A percentile compares a stretch with the other conserved stretches of the same genome.
These are phyloP conservation scores for Gaeumannomyces tritici DNA, from an alignment of 2,329 filamentous ascomycete genomes.

Conservation along the genomic window DNA sequence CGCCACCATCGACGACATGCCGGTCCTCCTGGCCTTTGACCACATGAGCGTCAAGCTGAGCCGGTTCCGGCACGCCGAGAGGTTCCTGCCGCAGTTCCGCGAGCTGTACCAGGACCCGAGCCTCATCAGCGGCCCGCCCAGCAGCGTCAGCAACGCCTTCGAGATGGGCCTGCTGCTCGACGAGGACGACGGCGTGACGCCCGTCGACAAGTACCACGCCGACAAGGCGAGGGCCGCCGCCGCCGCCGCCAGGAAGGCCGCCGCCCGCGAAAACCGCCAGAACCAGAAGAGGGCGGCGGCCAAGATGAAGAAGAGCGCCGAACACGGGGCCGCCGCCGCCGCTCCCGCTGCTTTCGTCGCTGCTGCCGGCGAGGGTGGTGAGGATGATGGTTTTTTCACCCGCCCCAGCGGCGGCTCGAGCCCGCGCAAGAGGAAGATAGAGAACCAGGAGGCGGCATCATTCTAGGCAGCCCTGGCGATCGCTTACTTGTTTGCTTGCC, in stretches of 20 bases:
- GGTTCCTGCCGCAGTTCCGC: constrained; percentile 13
- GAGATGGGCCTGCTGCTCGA: neutral
- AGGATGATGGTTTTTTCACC: too few species aligned
- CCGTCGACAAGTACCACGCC: neutral
- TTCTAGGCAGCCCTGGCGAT: too few species aligned
- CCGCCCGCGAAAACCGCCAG: neutral
- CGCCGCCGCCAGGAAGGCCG: too few species aligned
- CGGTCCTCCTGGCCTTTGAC: constrained; percentile 67
- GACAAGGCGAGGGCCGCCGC: neutral
- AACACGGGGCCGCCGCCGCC: too few species aligned
- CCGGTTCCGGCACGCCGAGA: constrained; percentile 55
- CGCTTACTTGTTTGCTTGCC: too few species aligned
- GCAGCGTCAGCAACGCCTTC: too few species aligned
- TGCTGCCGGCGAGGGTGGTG: too few species aligned
- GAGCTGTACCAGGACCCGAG: constrained; percentile 11
- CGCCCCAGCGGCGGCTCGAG: neutral
- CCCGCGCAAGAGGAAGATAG: neutral
- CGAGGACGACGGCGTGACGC: neutral
- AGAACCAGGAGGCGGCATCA: neutral
- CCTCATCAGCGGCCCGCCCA: neutral
- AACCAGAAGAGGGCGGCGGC: neutral
- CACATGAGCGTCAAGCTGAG: constrained; percentile 65
- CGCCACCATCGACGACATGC: constrained; percentile 42
- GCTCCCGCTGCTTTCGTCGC: too few species aligned
- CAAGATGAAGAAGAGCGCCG: neutral